Percentiles rank a stretch among this genome's conserved stretches.
phyloP scores from a whole-genome alignment of 441 rosid species.

The Lepidium campestre region DNA sequence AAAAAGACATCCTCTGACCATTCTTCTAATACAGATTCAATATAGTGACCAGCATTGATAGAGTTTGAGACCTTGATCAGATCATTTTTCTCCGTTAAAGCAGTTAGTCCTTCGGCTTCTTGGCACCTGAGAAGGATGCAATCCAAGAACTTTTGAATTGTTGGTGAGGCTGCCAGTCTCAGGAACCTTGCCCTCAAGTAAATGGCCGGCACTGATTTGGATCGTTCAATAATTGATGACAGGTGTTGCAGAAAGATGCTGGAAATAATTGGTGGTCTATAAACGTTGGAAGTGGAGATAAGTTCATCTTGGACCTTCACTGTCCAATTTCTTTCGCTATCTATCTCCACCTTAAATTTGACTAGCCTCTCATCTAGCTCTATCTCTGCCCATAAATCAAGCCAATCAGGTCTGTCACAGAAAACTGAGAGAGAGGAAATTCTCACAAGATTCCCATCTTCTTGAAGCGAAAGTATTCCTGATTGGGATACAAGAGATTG shows the following conservation, averaged over 20 bases:
- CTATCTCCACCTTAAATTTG: slow-evolving; percentile 49
- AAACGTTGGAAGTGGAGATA: slow-evolving; percentile 51
- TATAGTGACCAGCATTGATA: slow-evolving; percentile 57
- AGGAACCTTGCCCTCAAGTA: slow-evolving; percentile 68
- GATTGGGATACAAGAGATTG: slow-evolving; percentile 69
- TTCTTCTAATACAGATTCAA: slow-evolving; percentile 67
- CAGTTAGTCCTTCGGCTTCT: slow-evolving; percentile 94
- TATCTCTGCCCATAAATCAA: slow-evolving; percentile 80
- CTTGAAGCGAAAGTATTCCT: slow-evolving; percentile 69
- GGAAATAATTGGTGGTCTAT: slow-evolving; percentile 62
- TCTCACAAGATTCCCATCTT: slow-evolving; percentile 58
- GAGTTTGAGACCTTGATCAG: slow-evolving; percentile 69
- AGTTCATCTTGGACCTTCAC: slow-evolving; percentile 56
- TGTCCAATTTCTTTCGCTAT: slow-evolving; percentile 66
- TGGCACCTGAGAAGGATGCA: slow-evolving; percentile 69
- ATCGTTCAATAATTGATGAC: slow-evolving; percentile 59
- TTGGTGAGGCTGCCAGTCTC: slow-evolving; percentile 55
- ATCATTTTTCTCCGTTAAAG: slow-evolving; percentile 73
- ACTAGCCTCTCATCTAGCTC: slow-evolving; percentile 66
- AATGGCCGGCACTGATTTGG: slow-evolving; percentile 53
- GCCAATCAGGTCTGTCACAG: slow-evolving; percentile 89
- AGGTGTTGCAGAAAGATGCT: slow-evolving; percentile 44
- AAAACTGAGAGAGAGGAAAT: slow-evolving; percentile 76
- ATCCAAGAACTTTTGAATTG: slow-evolving; percentile 53
- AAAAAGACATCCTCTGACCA: slow-evolving; percentile 87